Conservation (phyloP, 164 flowering plant genomes). For the Tetracentron sinense region DNA sequence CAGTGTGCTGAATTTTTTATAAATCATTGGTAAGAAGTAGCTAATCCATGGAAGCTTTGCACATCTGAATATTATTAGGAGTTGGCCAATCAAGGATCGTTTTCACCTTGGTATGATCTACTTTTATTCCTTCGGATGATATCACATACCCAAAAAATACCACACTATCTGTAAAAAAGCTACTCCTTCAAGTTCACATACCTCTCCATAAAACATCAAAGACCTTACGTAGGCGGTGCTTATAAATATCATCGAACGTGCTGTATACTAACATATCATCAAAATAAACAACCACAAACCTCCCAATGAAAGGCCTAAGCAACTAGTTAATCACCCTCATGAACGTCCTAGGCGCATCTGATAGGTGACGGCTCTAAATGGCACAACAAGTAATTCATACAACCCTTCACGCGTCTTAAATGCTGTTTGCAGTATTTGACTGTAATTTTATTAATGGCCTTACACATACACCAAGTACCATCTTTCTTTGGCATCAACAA, state of each 20-base stretch:
- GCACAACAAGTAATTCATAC: not conserved
- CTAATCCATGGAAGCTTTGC: too few relatives aligned
- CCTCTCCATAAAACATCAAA: not conserved
- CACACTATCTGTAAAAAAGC: not conserved
- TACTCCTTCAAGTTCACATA: not conserved
- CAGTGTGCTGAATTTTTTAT: too few relatives aligned
- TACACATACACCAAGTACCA: too few relatives aligned
- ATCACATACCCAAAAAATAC: not conserved
- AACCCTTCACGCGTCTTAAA: too few relatives aligned
- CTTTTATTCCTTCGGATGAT: not conserved
- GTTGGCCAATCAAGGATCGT: too few relatives aligned
- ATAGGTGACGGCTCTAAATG: not conserved
- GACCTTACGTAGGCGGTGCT: not conserved
- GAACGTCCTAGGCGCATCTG: not conserved
- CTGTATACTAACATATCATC: not conserved
- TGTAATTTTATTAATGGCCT: too few relatives aligned
- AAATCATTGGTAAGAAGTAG: too few relatives aligned
- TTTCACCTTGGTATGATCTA: too few relatives aligned
- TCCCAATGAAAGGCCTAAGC: not conserved
- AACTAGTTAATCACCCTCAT: not conserved
- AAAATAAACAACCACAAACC: not conserved
- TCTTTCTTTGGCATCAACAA: too few relatives aligned
- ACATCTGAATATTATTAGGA: too few relatives aligned
- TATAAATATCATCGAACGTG: too few relatives aligned
- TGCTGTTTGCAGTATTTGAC: too few relatives aligned